These are phyloP conservation scores for Malus domestica DNA, from an alignment of 306 rosid genomes.

Conservation along the genomic window ASM211411v1 NC_041799.1:35222501-35223000, in stretches of 20 bases:
- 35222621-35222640: slow-evolving; percentile 90
- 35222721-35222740: slow-evolving; percentile 58
- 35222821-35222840: slow-evolving; percentile 90
- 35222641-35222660: slow-evolving; percentile 84
- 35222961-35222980: slow-evolving; percentile 94
- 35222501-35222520: slow-evolving; percentile 97
- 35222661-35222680: slow-evolving; percentile 86
- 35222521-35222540: slow-evolving; percentile 98
- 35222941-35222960: slow-evolving; percentile 95
- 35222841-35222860: slow-evolving; percentile 85
- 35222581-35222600: slow-evolving; percentile 89
- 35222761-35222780: slow-evolving; percentile 93
- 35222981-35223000: slow-evolving; percentile 88
- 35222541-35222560: slow-evolving; percentile 88
- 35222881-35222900: slow-evolving; percentile 88
- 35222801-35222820: slow-evolving; percentile 81
- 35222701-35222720: slow-evolving; percentile 45
- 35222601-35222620: slow-evolving; percentile 86
- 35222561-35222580: slow-evolving; percentile 95
- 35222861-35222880: slow-evolving; percentile 88
- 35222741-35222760: slow-evolving; percentile 94
- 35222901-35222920: slow-evolving; percentile 80
- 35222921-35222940: slow-evolving; percentile 88
- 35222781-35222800: slow-evolving; percentile 81
- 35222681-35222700: slow-evolving; percentile 68